A percentile compares a stretch with the other conserved stretches of the same genome.
Conservation (phyloP, 768 basidiomycete species). For the Obba rivulosa region DNA sequence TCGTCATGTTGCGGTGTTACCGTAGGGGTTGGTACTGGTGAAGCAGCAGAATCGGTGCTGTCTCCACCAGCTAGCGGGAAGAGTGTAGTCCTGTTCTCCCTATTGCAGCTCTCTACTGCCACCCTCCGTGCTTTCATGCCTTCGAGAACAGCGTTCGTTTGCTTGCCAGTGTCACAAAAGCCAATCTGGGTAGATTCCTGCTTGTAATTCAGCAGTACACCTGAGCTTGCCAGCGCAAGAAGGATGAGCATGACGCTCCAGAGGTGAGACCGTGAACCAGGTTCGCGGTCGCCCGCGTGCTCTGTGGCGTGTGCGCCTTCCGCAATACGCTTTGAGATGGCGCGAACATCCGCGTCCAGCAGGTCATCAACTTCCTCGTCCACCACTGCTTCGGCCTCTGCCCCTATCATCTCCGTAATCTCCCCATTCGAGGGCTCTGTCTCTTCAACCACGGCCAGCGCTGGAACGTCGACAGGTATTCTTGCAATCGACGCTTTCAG, state of each 20-base stretch:
- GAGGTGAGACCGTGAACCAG: constrained; percentile 13
- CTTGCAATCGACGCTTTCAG: not conserved
- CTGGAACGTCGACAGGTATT: not conserved
- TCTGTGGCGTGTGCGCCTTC: constrained; percentile 24
- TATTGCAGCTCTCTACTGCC: constrained; percentile 52
- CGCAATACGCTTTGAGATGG: constrained; percentile 34
- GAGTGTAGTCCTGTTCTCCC: constrained; percentile 46
- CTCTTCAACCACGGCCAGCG: no score
- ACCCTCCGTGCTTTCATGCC: constrained; percentile 37
- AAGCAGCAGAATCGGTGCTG: constrained; percentile 7
- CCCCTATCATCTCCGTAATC: constrained; percentile 9
- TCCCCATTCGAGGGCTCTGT: not conserved
- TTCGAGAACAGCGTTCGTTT: constrained; percentile 54
- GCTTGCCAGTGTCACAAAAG: constrained; percentile 63
- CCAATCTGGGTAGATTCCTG: constrained; percentile 65
- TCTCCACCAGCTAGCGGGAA: constrained; percentile 24
- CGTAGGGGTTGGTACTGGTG: constrained; percentile 9
- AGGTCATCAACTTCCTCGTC: constrained; percentile 7
- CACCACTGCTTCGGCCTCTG: constrained; percentile 13
- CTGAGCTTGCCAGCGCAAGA: constrained; percentile 16
- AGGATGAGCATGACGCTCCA: constrained; percentile 40
- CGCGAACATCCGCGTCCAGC: constrained; percentile 23
- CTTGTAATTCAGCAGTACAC: constrained; percentile 48
- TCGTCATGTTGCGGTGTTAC: not conserved
- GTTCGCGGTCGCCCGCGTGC: not conserved